These are phyloP conservation scores for Penicillium fuscoglaucum DNA, from an alignment of 2,329 filamentous ascomycete species.

Conservation along the genomic window DNA sequence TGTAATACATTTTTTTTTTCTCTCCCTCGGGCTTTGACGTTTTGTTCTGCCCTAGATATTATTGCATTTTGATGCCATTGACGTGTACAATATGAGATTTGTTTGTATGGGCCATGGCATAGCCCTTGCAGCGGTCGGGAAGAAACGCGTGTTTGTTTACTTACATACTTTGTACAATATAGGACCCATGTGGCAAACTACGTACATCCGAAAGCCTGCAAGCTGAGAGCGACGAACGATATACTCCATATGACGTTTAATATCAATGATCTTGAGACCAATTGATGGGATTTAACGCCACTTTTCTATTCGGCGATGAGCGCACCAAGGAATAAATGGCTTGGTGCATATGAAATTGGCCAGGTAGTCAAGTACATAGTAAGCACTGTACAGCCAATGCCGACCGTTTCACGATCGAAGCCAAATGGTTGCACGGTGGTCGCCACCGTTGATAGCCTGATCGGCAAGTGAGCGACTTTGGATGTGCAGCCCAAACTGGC, in stretches of 20 bases:
- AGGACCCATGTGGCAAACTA: conserved; percentile 12
- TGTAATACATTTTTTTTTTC: neutral
- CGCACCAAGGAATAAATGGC: neutral
- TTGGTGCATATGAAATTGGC: conserved; percentile 25
- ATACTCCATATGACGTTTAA: neutral
- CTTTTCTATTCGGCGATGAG: neutral
- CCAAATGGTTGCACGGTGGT: conserved; percentile 20
- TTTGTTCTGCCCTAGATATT: neutral
- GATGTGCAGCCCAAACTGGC: conserved; percentile 12
- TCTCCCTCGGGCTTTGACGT: neutral
- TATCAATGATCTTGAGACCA: neutral
- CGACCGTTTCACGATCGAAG: conserved; percentile 27
- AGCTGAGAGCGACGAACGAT: neutral
- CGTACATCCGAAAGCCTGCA: neutral
- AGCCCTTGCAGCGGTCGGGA: conserved; percentile 12
- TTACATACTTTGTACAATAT: neutral
- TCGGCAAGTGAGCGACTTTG: conserved; percentile 21
- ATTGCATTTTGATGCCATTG: conserved; percentile 7
- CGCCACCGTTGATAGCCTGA: conserved; percentile 27
- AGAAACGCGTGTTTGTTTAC: conserved; percentile 1
- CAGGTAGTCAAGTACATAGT: neutral
- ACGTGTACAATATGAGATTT: conserved; percentile 5
- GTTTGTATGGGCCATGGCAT: conserved; percentile 5
- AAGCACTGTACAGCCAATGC: conserved; percentile 15
- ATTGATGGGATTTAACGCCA: neutral